Percentiles rank a stretch among this genome's conserved stretches.
These are phyloP conservation scores for Fusarium guadeloupense DNA, from an alignment of 2,329 filamentous ascomycete species.

Conservation along the genomic window DNA sequence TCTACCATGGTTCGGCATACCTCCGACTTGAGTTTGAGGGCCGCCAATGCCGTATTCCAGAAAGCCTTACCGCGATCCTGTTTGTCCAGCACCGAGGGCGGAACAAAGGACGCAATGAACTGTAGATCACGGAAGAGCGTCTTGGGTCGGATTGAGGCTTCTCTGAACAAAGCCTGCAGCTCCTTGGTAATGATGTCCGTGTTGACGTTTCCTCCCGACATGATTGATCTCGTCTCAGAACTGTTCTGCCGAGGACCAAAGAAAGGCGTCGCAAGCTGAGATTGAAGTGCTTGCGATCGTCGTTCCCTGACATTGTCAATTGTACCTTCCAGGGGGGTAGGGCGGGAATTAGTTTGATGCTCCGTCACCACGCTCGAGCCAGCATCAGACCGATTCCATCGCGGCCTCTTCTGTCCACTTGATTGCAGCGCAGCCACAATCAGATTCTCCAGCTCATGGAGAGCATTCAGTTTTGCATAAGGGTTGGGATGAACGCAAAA, in stretches of 20 bases:
- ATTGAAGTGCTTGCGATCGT: slow-evolving; percentile 62
- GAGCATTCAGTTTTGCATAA: slow-evolving; percentile 81
- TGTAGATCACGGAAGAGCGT: slow-evolving; percentile 85
- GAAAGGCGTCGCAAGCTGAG: slow-evolving; percentile 41
- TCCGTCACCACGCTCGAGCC: slow-evolving; percentile 48
- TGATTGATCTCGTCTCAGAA: slow-evolving; percentile 59
- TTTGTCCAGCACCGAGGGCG: slow-evolving; percentile 67
- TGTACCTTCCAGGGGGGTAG: slow-evolving; percentile 68
- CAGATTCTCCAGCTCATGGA: slow-evolving; percentile 84
- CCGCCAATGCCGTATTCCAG: slow-evolving; percentile 88
- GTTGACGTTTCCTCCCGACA: slow-evolving; percentile 61
- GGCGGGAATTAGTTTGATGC: slow-evolving; percentile 47
- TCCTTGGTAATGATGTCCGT: slow-evolving; percentile 73
- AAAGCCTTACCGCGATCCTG: slow-evolving; percentile 80
- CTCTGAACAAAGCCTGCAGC: slow-evolving; percentile 72
- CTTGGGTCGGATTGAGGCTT: slow-evolving; percentile 75
- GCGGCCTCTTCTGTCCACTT: slow-evolving; percentile 47
- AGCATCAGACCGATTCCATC: slow-evolving; percentile 51
- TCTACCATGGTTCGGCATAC: slow-evolving; percentile 82
- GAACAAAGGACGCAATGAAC: slow-evolving; percentile 74
- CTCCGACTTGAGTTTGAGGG: slow-evolving; percentile 87
- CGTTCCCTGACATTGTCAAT: slow-evolving; percentile 77
- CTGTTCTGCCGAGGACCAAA: slow-evolving; percentile 56
- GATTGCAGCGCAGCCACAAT: slow-evolving; percentile 74
- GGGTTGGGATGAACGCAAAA: slow-evolving; percentile 93